Conservation (phyloP, 2,329 filamentous ascomycete species). For the Akanthomyces muscarius region DNA sequence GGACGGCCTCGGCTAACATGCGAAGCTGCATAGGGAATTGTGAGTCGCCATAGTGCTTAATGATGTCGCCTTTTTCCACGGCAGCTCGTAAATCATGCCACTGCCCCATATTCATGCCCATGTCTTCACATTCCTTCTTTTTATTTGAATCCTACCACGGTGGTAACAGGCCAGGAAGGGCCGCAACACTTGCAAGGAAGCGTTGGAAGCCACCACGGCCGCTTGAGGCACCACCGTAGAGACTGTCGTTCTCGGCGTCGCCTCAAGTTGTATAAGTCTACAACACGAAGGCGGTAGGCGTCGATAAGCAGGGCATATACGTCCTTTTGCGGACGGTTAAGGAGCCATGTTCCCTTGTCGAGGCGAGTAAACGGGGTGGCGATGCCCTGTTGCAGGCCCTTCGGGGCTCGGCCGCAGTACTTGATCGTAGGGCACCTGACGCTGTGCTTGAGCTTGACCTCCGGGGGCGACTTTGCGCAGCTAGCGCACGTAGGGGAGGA, state of each 20-base stretch:
- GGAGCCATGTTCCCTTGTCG: conserved; percentile 37
- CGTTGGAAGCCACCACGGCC: conserved; percentile 31
- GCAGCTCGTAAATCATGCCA: conserved; percentile 28
- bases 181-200: conserved; percentile 32
- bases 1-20: conserved; percentile 42
- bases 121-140: conserved; percentile 32
- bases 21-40: conserved; percentile 48
- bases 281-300: conserved; percentile 43
- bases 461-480: conserved; percentile 28
- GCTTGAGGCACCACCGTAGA: conserved; percentile 27
- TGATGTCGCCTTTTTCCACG: conserved; percentile 34
- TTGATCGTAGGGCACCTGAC: conserved; percentile 42
- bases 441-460: conserved; percentile 36
- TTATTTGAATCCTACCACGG: conserved; percentile 42
- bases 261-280: conserved; percentile 32
- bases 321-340: conserved; percentile 40
- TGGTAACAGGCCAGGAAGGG: conserved; percentile 34
- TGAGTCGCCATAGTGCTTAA: conserved; percentile 40
- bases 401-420: conserved; percentile 46
- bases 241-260: conserved; percentile 25
- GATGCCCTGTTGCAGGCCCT: conserved; percentile 29
- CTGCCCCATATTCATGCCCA: conserved; percentile 27
- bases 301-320: conserved; percentile 46
- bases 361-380: conserved; percentile 39
- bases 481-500: conserved; percentile 22